Conservation (phyloP, 2,329 filamentous ascomycete genomes). For the Colletotrichum graminicola region DNA sequence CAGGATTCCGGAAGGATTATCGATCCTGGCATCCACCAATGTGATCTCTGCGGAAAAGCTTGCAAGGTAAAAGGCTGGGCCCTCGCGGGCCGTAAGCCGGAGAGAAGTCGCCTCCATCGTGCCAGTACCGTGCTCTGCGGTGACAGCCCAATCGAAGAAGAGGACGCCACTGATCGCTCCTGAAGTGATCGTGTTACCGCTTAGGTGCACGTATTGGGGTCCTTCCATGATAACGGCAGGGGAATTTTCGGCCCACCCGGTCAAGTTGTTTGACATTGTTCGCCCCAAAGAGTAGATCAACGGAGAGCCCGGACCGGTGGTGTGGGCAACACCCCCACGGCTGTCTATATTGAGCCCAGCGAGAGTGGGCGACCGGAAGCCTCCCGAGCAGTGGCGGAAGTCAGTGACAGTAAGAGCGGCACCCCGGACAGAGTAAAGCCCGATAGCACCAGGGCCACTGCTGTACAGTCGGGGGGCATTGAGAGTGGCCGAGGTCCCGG, state of each 20-base stretch:
- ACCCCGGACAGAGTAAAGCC: conserved; percentile 2
- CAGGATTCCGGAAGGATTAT: conserved; percentile 8
- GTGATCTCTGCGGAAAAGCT: not conserved
- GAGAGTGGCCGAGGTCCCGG: conserved; percentile 1
- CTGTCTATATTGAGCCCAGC: conserved; percentile 9
- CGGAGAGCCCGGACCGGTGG: conserved; percentile 9
- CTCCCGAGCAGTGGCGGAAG: conserved; percentile 25
- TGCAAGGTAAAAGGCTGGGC: conserved; percentile 16
- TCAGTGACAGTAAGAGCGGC: not conserved
- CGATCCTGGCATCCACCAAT: not conserved
- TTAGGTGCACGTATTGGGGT: not conserved
- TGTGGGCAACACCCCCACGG: conserved; percentile 16
- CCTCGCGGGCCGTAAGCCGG: conserved; percentile 5
- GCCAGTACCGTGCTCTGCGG: not conserved
- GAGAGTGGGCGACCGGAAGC: conserved; percentile 20
- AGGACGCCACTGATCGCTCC: conserved; percentile 18
- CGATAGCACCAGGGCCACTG: conserved; percentile 20
- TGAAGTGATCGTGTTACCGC: not conserved
- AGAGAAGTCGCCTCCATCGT: conserved; percentile 7
- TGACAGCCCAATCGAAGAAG: conserved; percentile 26
- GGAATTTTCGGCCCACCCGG: conserved; percentile 12
- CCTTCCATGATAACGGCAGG: conserved; percentile 27
- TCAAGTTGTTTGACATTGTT: conserved; percentile 2
- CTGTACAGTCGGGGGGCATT: conserved; percentile 17
- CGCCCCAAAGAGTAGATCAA: conserved; percentile 19